These are phyloP conservation scores for Linum trigynum DNA, from an alignment of 345 rosid species.

Conservation along the genomic window DNA sequence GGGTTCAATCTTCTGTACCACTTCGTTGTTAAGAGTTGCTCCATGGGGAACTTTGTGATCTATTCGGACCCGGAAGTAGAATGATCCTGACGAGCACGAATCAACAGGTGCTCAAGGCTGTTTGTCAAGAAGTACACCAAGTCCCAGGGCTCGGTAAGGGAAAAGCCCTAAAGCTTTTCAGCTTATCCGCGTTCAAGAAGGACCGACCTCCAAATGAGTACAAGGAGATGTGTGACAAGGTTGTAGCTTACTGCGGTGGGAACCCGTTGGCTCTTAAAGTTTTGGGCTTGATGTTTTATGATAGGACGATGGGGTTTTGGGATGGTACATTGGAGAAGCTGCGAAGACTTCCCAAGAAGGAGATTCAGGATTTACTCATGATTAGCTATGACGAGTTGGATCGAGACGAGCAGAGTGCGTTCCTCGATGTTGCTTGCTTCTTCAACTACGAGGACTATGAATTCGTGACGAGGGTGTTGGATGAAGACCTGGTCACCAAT, in stretches of 20 bases:
- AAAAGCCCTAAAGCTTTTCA: conserved; percentile 6
- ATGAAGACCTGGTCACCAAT: no score
- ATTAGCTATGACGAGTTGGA: conserved; percentile 2
- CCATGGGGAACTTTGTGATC: background rate
- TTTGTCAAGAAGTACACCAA: background rate
- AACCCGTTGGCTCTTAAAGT: conserved; percentile 7
- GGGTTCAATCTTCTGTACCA: no score
- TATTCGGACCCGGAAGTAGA: conserved; percentile 8
- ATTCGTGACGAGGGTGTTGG: no score
- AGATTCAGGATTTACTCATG: background rate
- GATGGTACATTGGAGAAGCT: background rate
- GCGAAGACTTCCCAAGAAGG: background rate
- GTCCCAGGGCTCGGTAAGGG: background rate
- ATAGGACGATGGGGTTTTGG: background rate
- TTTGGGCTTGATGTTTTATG: background rate
- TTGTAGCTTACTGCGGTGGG: background rate
- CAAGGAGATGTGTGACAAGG: background rate
- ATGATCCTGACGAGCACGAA: conserved; percentile 1
- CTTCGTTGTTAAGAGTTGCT: background rate
- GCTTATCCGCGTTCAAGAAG: conserved; percentile 4
- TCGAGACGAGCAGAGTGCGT: background rate
- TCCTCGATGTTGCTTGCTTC: conserved; percentile 15
- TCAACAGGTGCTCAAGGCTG: background rate
- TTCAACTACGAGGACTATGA: background rate
- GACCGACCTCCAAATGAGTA: background rate